phyloP scores from a whole-genome alignment of 1,284 basidiomycete genomes.

The Lentinula novae-zelandiae region DNA sequence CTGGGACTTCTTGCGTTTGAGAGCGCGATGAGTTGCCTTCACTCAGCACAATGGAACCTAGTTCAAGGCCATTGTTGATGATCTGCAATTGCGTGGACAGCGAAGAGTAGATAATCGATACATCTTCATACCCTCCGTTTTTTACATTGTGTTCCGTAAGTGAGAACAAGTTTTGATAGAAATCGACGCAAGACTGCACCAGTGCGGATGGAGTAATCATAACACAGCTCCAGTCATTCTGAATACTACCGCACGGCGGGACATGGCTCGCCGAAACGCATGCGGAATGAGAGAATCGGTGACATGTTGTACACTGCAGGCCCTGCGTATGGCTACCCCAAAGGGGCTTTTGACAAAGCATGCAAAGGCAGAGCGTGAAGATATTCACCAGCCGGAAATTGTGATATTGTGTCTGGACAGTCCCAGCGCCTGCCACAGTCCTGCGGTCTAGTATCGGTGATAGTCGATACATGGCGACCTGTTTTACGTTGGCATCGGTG shows the following conservation, averaged over 20 bases:
- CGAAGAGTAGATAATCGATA: slow-evolving; percentile 53
- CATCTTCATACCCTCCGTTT: slow-evolving; percentile 59
- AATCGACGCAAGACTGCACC: slow-evolving; percentile 49
- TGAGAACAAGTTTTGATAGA: slow-evolving; percentile 45
- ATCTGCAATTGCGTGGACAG: slow-evolving; percentile 68
- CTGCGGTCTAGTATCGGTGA: slow-evolving; percentile 41
- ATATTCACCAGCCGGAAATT: slow-evolving; percentile 56
- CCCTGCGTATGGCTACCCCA: slow-evolving; percentile 70
- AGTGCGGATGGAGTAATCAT: slow-evolving; percentile 47
- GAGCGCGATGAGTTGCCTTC: slow-evolving; percentile 28
- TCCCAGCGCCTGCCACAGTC: slow-evolving; percentile 23
- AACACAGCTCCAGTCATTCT: slow-evolving; percentile 43
- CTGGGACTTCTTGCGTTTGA: slow-evolving; percentile 45
- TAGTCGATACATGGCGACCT: slow-evolving; percentile 59
- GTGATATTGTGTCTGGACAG: slow-evolving; percentile 37
- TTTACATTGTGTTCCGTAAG: slow-evolving; percentile 41
- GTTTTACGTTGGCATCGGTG: slow-evolving; percentile 43
- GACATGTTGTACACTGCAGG: slow-evolving; percentile 59
- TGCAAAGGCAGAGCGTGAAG: slow-evolving; percentile 70
- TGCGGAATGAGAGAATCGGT: slow-evolving; percentile 54
- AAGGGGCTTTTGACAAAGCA: slow-evolving; percentile 60
- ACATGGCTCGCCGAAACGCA: slow-evolving; percentile 37
- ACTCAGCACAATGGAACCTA: slow-evolving; percentile 54
- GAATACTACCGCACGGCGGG: slow-evolving; percentile 33
- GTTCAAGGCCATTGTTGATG: slow-evolving; percentile 58